These are phyloP conservation scores for Przewalskia tangutica DNA, from an alignment of 257 asterid species.

Conservation along the genomic window DNA sequence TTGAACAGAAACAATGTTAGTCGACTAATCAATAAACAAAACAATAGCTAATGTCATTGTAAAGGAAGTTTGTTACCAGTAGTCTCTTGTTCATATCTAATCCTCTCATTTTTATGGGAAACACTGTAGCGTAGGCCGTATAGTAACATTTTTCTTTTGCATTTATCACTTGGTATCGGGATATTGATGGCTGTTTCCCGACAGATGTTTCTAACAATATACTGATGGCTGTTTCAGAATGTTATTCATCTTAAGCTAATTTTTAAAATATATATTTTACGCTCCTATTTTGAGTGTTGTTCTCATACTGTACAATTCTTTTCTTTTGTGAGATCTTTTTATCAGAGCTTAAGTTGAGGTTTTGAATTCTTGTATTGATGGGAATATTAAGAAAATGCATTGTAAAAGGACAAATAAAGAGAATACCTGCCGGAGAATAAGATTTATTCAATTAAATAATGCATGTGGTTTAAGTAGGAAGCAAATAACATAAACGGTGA, in stretches of 20 bases:
- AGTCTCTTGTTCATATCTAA: background rate
- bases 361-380: no score
- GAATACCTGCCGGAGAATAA: no score
- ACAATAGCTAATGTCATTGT: background rate
- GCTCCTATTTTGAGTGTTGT: background rate
- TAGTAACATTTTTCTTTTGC: background rate
- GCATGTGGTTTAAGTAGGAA: background rate
- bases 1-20: background rate
- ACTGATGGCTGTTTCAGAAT: no score
- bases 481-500: background rate
- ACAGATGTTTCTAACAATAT: background rate
- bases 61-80: background rate
- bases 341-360: no score
- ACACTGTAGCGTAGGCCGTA: background rate
- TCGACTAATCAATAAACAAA: slow-evolving; percentile 1
- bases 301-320: background rate
- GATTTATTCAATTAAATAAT: background rate
- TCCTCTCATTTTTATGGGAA: background rate
- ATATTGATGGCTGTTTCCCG: background rate
- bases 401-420: no score
- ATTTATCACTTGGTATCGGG: background rate
- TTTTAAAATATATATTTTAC: background rate
- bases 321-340: background rate
- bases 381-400: background rate
- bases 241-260: background rate